Percentiles rank a stretch among this genome's conserved stretches.
These are phyloP conservation scores for Rhizophlyctis rosea DNA, from an alignment of 192 early-diverging fungal genomes.

Conservation along the genomic window DNA sequence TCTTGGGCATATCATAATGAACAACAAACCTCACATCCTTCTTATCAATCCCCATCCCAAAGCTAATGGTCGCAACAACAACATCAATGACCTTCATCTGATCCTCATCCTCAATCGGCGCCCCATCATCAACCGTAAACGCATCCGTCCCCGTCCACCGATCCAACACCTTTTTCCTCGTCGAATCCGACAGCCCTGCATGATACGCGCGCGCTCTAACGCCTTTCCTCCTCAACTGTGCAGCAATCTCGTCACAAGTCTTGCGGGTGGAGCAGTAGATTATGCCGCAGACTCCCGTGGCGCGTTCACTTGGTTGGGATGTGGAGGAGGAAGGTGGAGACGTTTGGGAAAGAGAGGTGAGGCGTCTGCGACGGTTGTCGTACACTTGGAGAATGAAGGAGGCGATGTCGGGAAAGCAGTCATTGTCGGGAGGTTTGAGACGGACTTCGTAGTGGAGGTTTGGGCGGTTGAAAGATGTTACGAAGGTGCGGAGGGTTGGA, in stretches of 20 bases:
- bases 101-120: conserved; percentile 6
- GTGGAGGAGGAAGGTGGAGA: not conserved
- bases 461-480: conserved; percentile 40
- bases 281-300: conserved; percentile 42
- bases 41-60: conserved; percentile 96
- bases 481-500: conserved; percentile 19
- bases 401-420: conserved; percentile 33
- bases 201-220: conserved; percentile 43
- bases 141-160: conserved; percentile 32
- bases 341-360: not conserved
- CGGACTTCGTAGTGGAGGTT: conserved; percentile 51
- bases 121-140: not conserved
- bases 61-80: conserved; percentile 87
- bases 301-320: conserved; percentile 11
- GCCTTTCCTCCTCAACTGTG: conserved; percentile 25
- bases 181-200: conserved; percentile 28
- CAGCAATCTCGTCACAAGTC: conserved; percentile 38
- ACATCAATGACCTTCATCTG: conserved; percentile 28
- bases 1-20: conserved; percentile 80
- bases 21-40: conserved; percentile 85
- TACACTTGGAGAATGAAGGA: conserved; percentile 28
- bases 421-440: conserved; percentile 34
- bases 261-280: conserved; percentile 48
- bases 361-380: conserved; percentile 19
- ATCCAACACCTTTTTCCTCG: conserved; percentile 20